Base-by-base conservation (phyloP, 2,329 filamentous ascomycete genomes). In the Orbilia quercus region DNA sequence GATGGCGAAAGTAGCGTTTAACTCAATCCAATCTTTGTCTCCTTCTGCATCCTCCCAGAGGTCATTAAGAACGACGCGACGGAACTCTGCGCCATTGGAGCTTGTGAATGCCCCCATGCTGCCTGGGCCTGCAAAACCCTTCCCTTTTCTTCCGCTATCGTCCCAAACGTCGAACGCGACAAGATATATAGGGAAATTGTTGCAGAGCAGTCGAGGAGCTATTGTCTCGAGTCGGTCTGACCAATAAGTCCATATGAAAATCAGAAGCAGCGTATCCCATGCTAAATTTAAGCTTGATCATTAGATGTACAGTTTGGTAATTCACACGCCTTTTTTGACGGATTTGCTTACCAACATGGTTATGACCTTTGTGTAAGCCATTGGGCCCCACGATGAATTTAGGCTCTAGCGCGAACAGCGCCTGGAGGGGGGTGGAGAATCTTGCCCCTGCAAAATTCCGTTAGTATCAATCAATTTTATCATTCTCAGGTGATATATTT, bases 391-490 rank as follows among this genome's bases (percentile, higher is more conserved):
- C 50, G 0, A 75, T 31, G 44, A 53, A 40, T 14, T 16, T 7
- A 11, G 69, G 69, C 0, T 50, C n/a, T 5, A 58, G 54, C 0
- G 18, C n/a, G 14, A 36, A 11, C 0, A 75, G 25, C 22, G 64
- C 51, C 0, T 54, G 1, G 0, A 23, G 40, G 6, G 74, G 74
- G 1, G 70, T 63, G 5, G 70, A 67, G 3, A 54, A 54, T 25
- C 38, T 54, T 22, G 50, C 36, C 22, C 50, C 50, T 54, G 23
- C 23, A 2, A n/a, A 6, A 22, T 22, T 22, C 16, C 44, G 9
- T 31, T 31, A 31, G 28, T n/a, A n/a, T n/a, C n/a, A n/a, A n/a
- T n/a, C n/a, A n/a, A n/a, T n/a, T n/a, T n/a, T n/a, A n/a, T n/a
- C n/a, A n/a, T n/a, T n/a, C n/a, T n/a, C n/a, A n/a, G n/a, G n/a